These are phyloP conservation scores for Endothia cerciana DNA, from an alignment of 2,329 filamentous ascomycete genomes.

Conservation along the genomic window DNA sequence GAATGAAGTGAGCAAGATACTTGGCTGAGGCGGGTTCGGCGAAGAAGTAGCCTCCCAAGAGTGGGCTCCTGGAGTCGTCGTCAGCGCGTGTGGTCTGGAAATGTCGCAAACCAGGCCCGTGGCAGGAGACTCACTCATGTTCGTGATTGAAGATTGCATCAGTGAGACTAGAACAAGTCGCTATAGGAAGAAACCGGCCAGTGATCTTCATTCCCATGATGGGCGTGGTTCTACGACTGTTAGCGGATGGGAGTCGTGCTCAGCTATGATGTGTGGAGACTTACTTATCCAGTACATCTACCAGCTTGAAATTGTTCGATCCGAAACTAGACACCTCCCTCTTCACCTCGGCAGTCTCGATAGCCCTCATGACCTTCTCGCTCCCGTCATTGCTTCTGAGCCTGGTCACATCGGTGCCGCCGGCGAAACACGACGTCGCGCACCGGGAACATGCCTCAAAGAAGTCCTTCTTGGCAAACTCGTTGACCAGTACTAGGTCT, in stretches of 20 bases:
- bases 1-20: conserved; percentile 62
- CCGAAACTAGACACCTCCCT: conserved; percentile 35
- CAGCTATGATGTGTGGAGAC: not conserved
- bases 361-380: conserved; percentile 31
- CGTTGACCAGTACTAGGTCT: conserved; percentile 67
- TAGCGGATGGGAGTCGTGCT: not conserved
- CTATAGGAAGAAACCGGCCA: conserved; percentile 36
- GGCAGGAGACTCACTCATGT: conserved; percentile 30
- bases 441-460: conserved; percentile 51
- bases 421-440: conserved; percentile 35
- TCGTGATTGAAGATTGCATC: conserved; percentile 36
- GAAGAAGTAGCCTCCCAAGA: conserved; percentile 35
- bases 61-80: conserved; percentile 15
- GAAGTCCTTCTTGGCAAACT: conserved; percentile 61
- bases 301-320: conserved; percentile 33
- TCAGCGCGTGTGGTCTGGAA: not conserved
- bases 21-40: conserved; percentile 47
- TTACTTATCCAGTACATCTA: conserved; percentile 36
- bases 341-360: conserved; percentile 35
- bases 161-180: conserved; percentile 35
- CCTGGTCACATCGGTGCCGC: conserved; percentile 25
- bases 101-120: not conserved
- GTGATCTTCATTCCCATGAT: conserved; percentile 34
- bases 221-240: conserved; percentile 30
- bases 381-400: conserved; percentile 30